A percentile compares a stretch with the other conserved stretches of the same genome.
Conservation (phyloP, 768 basidiomycete genomes). For the Basidioascus undulatus region DNA sequence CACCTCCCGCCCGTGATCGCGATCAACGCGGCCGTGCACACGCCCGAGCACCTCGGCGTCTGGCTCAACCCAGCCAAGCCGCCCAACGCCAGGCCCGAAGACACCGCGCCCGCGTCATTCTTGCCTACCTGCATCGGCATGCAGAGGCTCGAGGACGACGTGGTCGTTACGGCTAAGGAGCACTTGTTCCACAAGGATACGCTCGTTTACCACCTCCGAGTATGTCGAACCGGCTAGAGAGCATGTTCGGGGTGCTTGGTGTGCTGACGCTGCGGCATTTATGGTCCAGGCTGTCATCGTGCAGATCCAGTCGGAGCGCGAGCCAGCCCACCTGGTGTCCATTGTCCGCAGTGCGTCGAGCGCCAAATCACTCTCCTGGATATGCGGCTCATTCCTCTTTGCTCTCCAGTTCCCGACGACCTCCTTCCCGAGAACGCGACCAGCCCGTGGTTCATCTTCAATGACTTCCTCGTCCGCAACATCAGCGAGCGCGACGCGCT, state of each 20-base stretch:
- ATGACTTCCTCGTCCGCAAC: conserved; percentile 76
- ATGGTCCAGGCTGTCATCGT: conserved; percentile 57
- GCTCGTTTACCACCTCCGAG: neutral
- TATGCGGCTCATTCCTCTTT: neutral
- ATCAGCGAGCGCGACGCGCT: conserved; percentile 69
- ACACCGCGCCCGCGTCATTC: too few species aligned
- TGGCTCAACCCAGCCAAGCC: too few species aligned
- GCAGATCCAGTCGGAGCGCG: conserved; percentile 47
- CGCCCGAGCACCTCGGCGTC: conserved; percentile 41
- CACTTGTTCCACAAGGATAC: neutral
- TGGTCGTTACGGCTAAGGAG: too few species aligned
- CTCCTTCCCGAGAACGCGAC: conserved; percentile 23
- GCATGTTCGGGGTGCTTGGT: neutral
- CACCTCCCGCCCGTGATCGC: conserved; percentile 57
- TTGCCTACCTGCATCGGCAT: too few species aligned
- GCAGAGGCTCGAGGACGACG: too few species aligned
- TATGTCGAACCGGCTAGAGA: neutral
- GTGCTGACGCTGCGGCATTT: neutral
- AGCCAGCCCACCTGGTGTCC: conserved; percentile 61
- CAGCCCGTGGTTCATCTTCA: conserved; percentile 80
- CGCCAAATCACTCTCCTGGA: too few species aligned
- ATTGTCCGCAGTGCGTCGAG: conserved; percentile 38
- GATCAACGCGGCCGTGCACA: conserved; percentile 59
- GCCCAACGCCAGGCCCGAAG: too few species aligned
- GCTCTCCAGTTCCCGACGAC: conserved; percentile 40